Evolutionary conservation across 805 yeast genomes (phyloP).

Genomic region (Lipomyces spencermartinsiae): DNA sequence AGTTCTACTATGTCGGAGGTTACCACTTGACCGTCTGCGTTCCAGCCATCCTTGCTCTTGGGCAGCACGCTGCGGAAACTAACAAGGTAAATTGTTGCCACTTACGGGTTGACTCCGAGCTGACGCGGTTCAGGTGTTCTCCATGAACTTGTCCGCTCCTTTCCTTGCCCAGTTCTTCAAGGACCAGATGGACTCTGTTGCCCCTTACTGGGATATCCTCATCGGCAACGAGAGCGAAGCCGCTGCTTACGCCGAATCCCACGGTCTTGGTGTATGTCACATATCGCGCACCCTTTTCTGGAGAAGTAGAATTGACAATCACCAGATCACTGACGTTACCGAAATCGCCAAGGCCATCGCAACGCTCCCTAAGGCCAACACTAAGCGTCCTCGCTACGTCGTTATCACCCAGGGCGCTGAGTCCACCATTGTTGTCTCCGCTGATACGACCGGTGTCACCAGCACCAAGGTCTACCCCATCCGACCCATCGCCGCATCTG

Average conservation of each 20-base stretch:
- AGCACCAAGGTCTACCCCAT: conserved; percentile 66
- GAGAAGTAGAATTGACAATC: neutral
- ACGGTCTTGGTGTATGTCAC: conserved; percentile 54
- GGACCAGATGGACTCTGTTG: conserved; percentile 77
- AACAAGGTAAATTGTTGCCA: conserved; percentile 58
- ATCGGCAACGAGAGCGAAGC: conserved; percentile 98
- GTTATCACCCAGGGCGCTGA: conserved; percentile 95
- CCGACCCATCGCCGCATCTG: conserved; percentile 66
- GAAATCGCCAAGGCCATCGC: conserved; percentile 86
- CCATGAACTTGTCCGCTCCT: conserved; percentile 93
- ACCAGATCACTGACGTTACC: conserved; percentile 60
- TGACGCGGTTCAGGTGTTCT: conserved; percentile 49
- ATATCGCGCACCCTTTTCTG: neutral
- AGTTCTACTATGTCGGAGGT: conserved; percentile 94
- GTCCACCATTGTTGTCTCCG: conserved; percentile 69
- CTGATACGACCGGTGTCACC: conserved; percentile 52
- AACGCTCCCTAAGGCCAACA: conserved; percentile 73
- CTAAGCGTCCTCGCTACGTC: conserved; percentile 76
- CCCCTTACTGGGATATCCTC: conserved; percentile 88
- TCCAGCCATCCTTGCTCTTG: conserved; percentile 86
- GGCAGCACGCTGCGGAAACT: conserved; percentile 86
- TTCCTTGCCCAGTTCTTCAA: conserved; percentile 95
- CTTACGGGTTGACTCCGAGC: neutral
- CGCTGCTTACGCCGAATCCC: conserved; percentile 88
- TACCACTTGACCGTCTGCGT: conserved; percentile 98